These are phyloP conservation scores for Uronychia binucleata DNA, from an alignment of 73 alveolate species.

Conservation along the genomic window DNA sequence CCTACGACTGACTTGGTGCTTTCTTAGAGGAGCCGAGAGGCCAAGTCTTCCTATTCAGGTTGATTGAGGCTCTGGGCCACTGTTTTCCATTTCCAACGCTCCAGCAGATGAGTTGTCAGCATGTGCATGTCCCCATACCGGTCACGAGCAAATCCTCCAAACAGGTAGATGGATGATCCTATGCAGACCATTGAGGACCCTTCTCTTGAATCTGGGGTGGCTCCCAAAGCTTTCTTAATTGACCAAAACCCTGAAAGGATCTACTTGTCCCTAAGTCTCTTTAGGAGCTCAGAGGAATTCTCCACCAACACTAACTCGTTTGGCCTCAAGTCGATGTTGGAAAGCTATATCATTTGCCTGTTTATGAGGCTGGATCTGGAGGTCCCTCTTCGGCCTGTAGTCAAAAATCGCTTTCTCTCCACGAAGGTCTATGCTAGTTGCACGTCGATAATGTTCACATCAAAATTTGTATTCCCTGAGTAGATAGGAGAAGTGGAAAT, in stretches of 20 bases:
- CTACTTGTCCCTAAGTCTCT: background rate
- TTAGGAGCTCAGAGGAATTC: background rate
- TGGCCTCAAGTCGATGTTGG: background rate
- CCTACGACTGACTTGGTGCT: background rate
- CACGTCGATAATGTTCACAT: background rate
- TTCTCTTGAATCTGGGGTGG: conserved; percentile 54
- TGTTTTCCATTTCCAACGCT: background rate
- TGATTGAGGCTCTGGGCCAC: background rate
- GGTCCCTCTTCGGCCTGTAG: background rate
- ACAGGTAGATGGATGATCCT: conserved; percentile 19
- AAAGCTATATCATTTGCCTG: background rate
- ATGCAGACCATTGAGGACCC: conserved; percentile 30
- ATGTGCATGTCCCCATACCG: conserved; percentile 17
- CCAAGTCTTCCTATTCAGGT: background rate
- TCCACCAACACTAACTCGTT: background rate
- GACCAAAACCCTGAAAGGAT: conserved; percentile 40
- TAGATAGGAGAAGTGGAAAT: background rate
- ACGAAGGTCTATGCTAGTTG: background rate
- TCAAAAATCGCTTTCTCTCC: background rate
- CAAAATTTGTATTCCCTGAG: background rate
- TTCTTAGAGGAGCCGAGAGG: background rate
- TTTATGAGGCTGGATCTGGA: background rate
- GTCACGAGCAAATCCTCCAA: conserved; percentile 60
- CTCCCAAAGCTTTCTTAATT: background rate
- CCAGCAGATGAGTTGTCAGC: background rate